Base-by-base conservation (phyloP, 129 eudicot species). In the Artemisia annua region DNA sequence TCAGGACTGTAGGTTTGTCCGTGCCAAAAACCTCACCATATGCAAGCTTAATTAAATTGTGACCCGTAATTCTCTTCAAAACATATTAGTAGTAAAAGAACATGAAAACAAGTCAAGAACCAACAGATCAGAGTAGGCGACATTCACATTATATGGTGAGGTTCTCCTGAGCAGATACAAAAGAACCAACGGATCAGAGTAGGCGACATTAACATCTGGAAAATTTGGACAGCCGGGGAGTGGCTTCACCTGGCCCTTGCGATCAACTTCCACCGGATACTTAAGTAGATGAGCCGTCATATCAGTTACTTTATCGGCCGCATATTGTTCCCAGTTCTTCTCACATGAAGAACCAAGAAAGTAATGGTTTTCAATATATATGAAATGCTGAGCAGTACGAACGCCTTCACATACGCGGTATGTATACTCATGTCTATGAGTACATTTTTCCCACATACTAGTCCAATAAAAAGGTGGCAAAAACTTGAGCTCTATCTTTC, bases 361-460 rank as follows among this genome's bases (percentile, higher is more conserved):
- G 70, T 79, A 83, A 10, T 83, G 87, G 67, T 83, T 83, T 80
- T 83, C 87, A 19, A 83, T 83, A 53, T 83, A 79, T 57, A 85
- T 81, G 54, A 78, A 85, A 78, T 85, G 89, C 11, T 85, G 89
- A 68, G 86, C 89, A 32, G 84, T 62, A 66, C 89, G 86, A 55
- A 85, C 17, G 89, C 86, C 84, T 81, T 78, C 26, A 85, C 86
- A 67, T 85, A 85, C 19, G 86, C 89, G 15, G 84, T 73, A 57
- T 85, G 89, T 78, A 85, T 82, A 73, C 89, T 82, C 86, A 78
- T 85, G 59, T 85, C 89, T 60, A 85, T 82, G 11, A 79, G 79
- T 58, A 82, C 89, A 28, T 82, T 75, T 70, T 82, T 85, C 44
- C 86, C 86, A 49, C 89, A 85, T 63, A 75, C 60, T 50, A 82